Base-by-base conservation (phyloP, 2,329 filamentous ascomycete species). In the Aspergillus carbonarius region DNA sequence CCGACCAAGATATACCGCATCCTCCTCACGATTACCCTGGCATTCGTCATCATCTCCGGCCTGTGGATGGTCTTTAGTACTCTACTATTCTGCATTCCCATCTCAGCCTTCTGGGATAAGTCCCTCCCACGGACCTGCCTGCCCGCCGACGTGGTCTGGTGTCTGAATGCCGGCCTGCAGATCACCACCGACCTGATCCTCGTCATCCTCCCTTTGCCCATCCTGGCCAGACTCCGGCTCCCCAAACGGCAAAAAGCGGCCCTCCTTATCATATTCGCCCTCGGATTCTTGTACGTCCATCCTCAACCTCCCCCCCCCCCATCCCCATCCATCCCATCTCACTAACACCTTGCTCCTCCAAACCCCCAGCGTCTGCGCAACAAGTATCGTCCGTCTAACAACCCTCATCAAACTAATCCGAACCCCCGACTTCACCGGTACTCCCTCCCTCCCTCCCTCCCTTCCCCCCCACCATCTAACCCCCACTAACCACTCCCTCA, bases 11-110 rank as follows among this genome's bases (percentile, higher is more conserved):
- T 8, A 15, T 69, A 72, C 39, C 60, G 63, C 1, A 55, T 67
- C 23, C n/a, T 58, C 8, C 62, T 63, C 13, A 64, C 61, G 20
- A 17, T 55, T 27, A 20, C 62, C 5, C 60, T 73, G 40, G 58
- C 50, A 3, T 60, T 66, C 8, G 59, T 73, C 18, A 54, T 63
- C 30, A 23, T 65, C 18, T 35, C 61, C 4, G 70, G 68, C 1
- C 55, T 72, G 0, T 74, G 70, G 68, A 69, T 70, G 61, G 55
- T 70, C 0, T 6, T 71, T 5, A 68, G 68, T 20, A 60, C 66
- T 1, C 61, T 72, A 10, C 10, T 72, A 17, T 66, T 68, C 46
- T 74, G 72, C 46, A 35, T 64, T 4, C 72, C 71, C 0, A 23
- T 72, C 20, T 18, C 49, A 1, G 40, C 55, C 2, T 72, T 72